Conservation (phyloP, 1,284 basidiomycete genomes). For the Boletus mariae region DNA sequence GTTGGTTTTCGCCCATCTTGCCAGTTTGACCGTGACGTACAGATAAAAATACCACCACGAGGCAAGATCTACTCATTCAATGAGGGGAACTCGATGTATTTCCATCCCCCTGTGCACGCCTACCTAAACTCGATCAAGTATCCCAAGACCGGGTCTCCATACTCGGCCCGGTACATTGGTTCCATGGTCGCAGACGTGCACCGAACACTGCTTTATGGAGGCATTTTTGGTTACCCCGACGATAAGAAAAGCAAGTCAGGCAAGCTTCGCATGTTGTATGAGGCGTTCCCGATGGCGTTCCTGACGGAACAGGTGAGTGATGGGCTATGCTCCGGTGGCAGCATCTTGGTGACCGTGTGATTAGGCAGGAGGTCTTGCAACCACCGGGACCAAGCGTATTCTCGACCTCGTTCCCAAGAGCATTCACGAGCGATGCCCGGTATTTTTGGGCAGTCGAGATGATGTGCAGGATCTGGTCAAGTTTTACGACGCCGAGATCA, state of each 20-base stretch:
- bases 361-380: constrained; percentile 93
- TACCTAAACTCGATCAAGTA: constrained; percentile 97
- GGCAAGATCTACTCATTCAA: constrained; percentile 99
- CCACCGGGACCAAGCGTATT: constrained; percentile 89
- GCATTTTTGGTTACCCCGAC: constrained; percentile 97
- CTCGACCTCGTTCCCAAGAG: constrained; percentile 86
- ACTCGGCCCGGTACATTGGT: constrained; percentile 95
- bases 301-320: constrained; percentile 82
- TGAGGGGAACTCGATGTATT: constrained; percentile 96
- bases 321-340: background rate
- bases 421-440: constrained; percentile 92
- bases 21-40: constrained; percentile 8
- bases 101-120: constrained; percentile 79
- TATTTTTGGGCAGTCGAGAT: constrained; percentile 93
- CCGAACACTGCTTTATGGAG: constrained; percentile 94
- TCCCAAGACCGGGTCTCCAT: constrained; percentile 77
- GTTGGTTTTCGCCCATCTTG: constrained; percentile 2
- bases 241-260: constrained; percentile 98
- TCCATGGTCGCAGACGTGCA: constrained; percentile 99
- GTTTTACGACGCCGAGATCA: constrained; percentile 56
- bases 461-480: constrained; percentile 89
- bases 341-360: constrained; percentile 4
- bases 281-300: constrained; percentile 99
- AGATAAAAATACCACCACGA: constrained; percentile 90
- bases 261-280: constrained; percentile 93